Percentiles rank a stretch among this genome's conserved stretches.
phyloP scores from a whole-genome alignment of 2,329 filamentous ascomycete species.

The Tolypocladium nubicola region DNA sequence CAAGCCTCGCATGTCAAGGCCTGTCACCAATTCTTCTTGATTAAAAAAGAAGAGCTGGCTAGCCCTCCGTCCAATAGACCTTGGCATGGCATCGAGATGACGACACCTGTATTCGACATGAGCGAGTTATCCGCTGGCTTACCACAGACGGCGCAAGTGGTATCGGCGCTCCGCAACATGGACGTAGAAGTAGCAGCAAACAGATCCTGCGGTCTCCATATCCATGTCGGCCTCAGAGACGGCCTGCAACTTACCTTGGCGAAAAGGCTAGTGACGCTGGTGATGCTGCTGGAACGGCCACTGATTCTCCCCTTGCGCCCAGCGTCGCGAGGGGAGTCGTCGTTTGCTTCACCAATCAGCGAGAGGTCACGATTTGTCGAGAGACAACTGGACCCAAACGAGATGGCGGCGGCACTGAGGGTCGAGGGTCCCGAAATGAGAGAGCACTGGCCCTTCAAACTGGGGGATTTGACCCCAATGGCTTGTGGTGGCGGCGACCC shows the following conservation, averaged over 20 bases:
- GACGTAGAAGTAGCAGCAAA: conserved; percentile 1
- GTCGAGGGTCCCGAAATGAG: not conserved
- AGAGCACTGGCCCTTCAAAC: not conserved
- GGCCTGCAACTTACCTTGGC: conserved; percentile 12
- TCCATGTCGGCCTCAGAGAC: conserved; percentile 12
- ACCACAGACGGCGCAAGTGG: not conserved
- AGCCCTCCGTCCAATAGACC: not conserved
- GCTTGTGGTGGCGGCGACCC: not conserved
- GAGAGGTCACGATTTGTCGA: not conserved
- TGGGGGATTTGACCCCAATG: not conserved
- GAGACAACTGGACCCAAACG: not conserved
- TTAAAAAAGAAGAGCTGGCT: conserved; percentile 6
- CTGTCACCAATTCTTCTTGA: conserved; percentile 4
- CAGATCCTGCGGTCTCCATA: conserved; percentile 12
- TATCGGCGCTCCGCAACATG: conserved; percentile 5
- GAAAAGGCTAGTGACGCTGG: conserved; percentile 12
- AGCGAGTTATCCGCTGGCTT: conserved; percentile 10
- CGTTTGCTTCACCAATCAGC: not conserved
- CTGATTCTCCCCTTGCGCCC: conserved; percentile 1
- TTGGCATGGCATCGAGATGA: conserved; percentile 10
- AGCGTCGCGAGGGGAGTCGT: not conserved
- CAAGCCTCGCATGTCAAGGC: not conserved
- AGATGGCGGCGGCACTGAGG: not conserved
- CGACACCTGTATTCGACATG: conserved; percentile 8
- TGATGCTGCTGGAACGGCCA: conserved; percentile 9